Evolutionary conservation across 768 basidiomycete species (phyloP), one percentile per base, ranked within the genome.

Genomic region (Suillus fuscotomentosus): DNA sequence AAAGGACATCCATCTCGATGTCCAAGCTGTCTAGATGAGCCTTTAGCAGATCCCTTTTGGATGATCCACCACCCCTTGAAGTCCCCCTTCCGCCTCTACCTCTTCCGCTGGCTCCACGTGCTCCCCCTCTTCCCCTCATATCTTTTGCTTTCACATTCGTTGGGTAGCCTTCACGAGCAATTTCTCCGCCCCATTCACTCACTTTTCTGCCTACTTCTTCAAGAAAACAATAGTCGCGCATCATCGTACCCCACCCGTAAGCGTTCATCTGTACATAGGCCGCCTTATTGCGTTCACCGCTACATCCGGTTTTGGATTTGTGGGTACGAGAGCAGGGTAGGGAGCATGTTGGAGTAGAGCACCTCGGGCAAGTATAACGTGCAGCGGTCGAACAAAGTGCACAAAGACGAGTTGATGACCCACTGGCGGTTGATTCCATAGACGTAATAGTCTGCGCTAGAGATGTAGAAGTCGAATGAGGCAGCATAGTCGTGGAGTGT

Each of bases 161-260:
- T 70, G 75, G 72, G 75, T 85, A 86, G 48, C 89, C 84, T 63
- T 91, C 84, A 60, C 80, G 80, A 66, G 83, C 82, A 65, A 93
- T 90, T 70, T 92, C 85, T 69, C 78, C 74, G 0, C 90, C 93
- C 88, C 90, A 92, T 14, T 85, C 86, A 24, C 82, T 80, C n/a
- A 90, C 88, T 68, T 84, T 88, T 67, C 95, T 78, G 24, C 91
- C 87, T 38, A 94, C 76, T 20, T 94, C 91, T 77, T 97, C 95
- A 68, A 97, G 80, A 73, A 88, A 95, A 48, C 82, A 81, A 74
- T 95, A 97, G 77, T 97, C 95, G 69, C 89, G 84, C 88, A 94
- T 91, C 88, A 97, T 89, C 34, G 85, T 83, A 10, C 93, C 92
- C 86, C 91, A 94, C 5, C 86, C 84, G 71, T 94, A 97, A 69